These are phyloP conservation scores for Penicillium corylophilum DNA, from an alignment of 2,329 filamentous ascomycete species.

Conservation along the genomic window DNA sequence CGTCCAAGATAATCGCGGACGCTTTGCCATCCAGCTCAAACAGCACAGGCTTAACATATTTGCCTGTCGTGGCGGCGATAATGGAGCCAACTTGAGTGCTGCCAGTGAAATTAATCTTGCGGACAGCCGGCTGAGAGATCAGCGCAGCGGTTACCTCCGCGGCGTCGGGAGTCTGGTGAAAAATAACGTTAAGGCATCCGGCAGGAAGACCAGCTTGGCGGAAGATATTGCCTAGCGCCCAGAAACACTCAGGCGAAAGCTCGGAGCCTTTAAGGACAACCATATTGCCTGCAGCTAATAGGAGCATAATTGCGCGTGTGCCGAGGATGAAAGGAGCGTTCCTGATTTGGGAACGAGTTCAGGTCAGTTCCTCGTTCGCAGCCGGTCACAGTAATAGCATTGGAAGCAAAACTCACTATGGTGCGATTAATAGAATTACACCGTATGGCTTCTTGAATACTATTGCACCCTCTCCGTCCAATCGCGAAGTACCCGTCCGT, in stretches of 20 bases:
- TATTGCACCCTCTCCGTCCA: slow-evolving; percentile 59
- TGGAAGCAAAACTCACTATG: too few species aligned
- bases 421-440: slow-evolving; percentile 74
- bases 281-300: slow-evolving; percentile 73
- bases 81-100: slow-evolving; percentile 69
- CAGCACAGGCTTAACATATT: slow-evolving; percentile 73
- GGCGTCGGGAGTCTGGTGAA: slow-evolving; percentile 60
- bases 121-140: slow-evolving; percentile 65
- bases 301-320: slow-evolving; percentile 54
- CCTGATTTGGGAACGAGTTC: slow-evolving; percentile 34
- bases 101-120: slow-evolving; percentile 79
- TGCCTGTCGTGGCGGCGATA: slow-evolving; percentile 67
- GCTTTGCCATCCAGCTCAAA: slow-evolving; percentile 84
- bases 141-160: slow-evolving; percentile 65
- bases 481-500: too few species aligned
- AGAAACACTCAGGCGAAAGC: slow-evolving; percentile 62
- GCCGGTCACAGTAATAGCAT: too few species aligned
- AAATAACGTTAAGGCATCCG: slow-evolving; percentile 72
- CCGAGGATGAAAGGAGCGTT: slow-evolving; percentile 56
- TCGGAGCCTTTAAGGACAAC: slow-evolving; percentile 72
- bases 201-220: slow-evolving; percentile 73
- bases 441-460: slow-evolving; percentile 75
- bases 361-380: not conserved
- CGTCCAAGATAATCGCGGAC: slow-evolving; percentile 73
- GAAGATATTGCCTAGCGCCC: slow-evolving; percentile 62